Evolutionary conservation across 768 basidiomycete genomes (phyloP).

Genomic region (Trametopsis cervina): DNA sequence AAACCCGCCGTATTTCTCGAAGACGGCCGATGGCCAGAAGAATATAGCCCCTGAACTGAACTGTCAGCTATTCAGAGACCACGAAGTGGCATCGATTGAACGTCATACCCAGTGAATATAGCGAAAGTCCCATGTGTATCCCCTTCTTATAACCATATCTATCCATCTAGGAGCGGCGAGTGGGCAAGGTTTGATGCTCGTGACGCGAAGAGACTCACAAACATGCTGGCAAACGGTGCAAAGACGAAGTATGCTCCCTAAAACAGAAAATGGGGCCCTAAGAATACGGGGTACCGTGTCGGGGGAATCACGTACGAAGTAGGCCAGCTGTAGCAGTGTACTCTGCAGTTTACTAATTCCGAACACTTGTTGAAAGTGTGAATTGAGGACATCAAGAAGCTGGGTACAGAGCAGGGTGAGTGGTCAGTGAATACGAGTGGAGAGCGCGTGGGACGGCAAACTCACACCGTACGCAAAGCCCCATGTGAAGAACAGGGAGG

Average conservation of each 20-base stretch:
- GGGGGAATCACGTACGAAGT: conserved; percentile 38
- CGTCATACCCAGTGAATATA: conserved; percentile 47
- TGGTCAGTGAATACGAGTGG: conserved; percentile 16
- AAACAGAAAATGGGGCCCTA: no score
- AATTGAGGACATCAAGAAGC: conserved; percentile 63
- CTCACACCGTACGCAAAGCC: conserved; percentile 63
- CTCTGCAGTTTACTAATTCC: conserved; percentile 63
- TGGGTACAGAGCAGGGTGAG: conserved; percentile 24
- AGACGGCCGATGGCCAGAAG: conserved; percentile 75
- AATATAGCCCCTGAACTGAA: conserved; percentile 52
- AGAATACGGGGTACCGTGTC: no score
- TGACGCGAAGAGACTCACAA: no score
- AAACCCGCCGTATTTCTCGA: conserved; percentile 61
- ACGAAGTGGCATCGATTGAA: neutral
- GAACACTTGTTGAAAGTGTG: conserved; percentile 70
- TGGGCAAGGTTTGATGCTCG: no score
- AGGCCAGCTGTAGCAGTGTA: conserved; percentile 68
- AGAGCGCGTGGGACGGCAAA: neutral
- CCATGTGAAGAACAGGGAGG: conserved; percentile 74
- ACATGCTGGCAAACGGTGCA: conserved; percentile 49
- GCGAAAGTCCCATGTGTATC: conserved; percentile 51
- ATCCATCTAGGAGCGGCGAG: conserved; percentile 49
- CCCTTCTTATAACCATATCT: conserved; percentile 67
- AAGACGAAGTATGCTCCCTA: conserved; percentile 58
- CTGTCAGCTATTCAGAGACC: conserved; percentile 16